Conservation (phyloP, 2,329 filamentous ascomycete species). For the Fusarium falciforme region DNA sequence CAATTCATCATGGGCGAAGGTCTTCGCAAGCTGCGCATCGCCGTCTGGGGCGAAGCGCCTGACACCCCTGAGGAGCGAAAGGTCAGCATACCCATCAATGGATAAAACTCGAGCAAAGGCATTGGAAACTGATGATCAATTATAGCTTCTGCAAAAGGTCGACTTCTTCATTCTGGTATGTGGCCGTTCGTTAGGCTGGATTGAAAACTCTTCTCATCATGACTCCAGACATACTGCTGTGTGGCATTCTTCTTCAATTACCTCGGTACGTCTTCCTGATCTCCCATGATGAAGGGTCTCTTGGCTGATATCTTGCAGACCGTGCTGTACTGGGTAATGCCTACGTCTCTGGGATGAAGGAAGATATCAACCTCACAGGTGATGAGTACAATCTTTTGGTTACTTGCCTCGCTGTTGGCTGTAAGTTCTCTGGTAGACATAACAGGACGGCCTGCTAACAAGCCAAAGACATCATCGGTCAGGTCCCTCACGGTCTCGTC, state of each 20-base stretch:
- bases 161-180: slow-evolving; percentile 17
- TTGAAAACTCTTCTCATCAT: background rate
- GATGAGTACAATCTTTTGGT: slow-evolving; percentile 48
- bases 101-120: background rate
- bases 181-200: background rate
- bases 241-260: background rate
- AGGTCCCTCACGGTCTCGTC: slow-evolving; percentile 58
- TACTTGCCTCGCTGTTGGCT: slow-evolving; percentile 40
- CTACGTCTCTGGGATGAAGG: slow-evolving; percentile 57
- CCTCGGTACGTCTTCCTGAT: background rate
- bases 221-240: background rate
- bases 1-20: slow-evolving; percentile 7
- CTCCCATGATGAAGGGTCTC: background rate
- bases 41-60: slow-evolving; percentile 31
- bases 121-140: background rate
- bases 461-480: slow-evolving; percentile 48
- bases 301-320: background rate
- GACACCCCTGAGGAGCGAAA: slow-evolving; percentile 24
- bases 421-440: background rate
- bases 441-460: background rate
- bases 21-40: slow-evolving; percentile 20
- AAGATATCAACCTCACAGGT: slow-evolving; percentile 56
- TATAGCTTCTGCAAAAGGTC: slow-evolving; percentile 3
- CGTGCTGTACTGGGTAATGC: slow-evolving; percentile 49
- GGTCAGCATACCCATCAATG: background rate